Evolutionary conservation across 164 flowering plant genomes (phyloP).

Genomic region (Magnolia changhungtana): DNA sequence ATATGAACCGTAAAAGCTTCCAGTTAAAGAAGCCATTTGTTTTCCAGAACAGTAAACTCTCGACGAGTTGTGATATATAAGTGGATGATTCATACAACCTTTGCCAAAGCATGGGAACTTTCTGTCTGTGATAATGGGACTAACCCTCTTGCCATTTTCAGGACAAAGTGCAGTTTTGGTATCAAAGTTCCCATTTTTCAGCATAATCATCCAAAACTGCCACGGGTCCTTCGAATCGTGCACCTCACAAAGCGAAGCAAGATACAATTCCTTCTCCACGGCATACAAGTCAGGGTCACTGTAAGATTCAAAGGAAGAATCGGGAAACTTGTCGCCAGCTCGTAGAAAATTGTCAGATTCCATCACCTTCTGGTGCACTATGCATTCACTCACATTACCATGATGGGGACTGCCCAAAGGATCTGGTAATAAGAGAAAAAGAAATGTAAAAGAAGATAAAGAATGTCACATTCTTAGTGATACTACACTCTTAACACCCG

Average conservation of each 20-base stretch:
- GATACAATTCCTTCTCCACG: slow-evolving; percentile 28
- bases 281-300: slow-evolving; percentile 28
- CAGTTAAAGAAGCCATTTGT: slow-evolving; percentile 5
- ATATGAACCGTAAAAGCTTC: slow-evolving; percentile 27
- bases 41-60: slow-evolving; percentile 9
- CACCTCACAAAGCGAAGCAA: slow-evolving; percentile 27
- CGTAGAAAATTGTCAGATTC: slow-evolving; percentile 24
- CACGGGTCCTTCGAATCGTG: slow-evolving; percentile 19
- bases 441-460: background rate
- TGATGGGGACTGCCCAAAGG: slow-evolving; percentile 12
- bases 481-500: background rate
- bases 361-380: slow-evolving; percentile 23
- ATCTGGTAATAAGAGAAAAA: slow-evolving; percentile 18
- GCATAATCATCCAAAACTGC: slow-evolving; percentile 43
- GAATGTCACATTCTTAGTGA: background rate
- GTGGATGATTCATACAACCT: slow-evolving; percentile 37
- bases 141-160: slow-evolving; percentile 27
- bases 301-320: slow-evolving; percentile 12
- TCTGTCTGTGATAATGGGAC: slow-evolving; percentile 20
- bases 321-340: slow-evolving; percentile 24
- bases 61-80: slow-evolving; percentile 23
- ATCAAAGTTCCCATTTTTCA: slow-evolving; percentile 42
- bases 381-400: slow-evolving; percentile 16
- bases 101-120: slow-evolving; percentile 34
- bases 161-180: slow-evolving; percentile 29